A percentile compares a stretch with the other conserved stretches of the same genome.
phyloP scores from a whole-genome alignment of 345 rosid species.

The Populus ilicifolia region DNA sequence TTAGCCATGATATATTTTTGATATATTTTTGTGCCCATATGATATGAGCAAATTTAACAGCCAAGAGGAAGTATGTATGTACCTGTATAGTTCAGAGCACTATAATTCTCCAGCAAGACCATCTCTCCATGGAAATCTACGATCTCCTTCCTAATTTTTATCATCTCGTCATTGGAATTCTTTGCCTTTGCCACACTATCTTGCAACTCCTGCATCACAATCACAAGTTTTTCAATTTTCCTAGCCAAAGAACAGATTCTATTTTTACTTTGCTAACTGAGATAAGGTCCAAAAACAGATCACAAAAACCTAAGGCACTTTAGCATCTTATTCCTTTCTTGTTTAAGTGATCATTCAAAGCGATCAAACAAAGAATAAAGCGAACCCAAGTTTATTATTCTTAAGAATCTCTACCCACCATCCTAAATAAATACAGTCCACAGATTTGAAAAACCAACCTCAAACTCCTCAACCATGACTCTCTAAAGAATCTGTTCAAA shows the following conservation, averaged over 20 bases:
- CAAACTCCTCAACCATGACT: background rate
- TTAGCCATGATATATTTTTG: background rate
- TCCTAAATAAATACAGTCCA: background rate
- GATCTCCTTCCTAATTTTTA: slow-evolving; percentile 69
- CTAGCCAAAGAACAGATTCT: background rate
- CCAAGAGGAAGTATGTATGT: background rate
- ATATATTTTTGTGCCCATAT: background rate
- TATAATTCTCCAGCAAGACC: slow-evolving; percentile 89
- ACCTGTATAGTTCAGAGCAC: slow-evolving; percentile 97
- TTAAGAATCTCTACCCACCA: background rate
- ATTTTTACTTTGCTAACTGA: background rate
- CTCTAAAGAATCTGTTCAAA: background rate
- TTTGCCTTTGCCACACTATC: slow-evolving; percentile 63
- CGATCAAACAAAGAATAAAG: background rate
- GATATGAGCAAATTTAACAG: background rate
- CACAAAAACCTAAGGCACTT: background rate
- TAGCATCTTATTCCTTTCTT: background rate
- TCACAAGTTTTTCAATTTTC: slow-evolving; percentile 6
- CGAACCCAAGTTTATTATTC: background rate
- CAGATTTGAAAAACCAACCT: background rate
- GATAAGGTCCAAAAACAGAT: background rate
- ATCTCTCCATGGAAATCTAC: slow-evolving; percentile 94
- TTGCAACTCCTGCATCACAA: slow-evolving; percentile 60
- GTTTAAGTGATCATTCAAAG: background rate
- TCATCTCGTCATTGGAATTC: slow-evolving; percentile 51